Base-by-base conservation (phyloP, 257 asterid genomes). In the Echites panduratus region DNA sequence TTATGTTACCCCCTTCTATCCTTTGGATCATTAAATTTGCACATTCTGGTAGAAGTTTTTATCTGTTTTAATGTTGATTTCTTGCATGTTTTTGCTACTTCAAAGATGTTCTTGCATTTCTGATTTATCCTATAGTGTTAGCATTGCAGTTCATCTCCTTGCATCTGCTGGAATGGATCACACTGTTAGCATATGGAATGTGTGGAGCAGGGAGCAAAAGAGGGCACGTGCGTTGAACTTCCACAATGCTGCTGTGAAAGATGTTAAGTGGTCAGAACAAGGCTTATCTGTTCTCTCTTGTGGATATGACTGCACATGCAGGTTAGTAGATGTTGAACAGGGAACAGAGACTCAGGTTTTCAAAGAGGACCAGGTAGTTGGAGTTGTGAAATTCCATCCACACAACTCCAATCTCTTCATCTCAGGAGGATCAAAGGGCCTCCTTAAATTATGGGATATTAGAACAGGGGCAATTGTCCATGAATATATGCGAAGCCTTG, bases 361-460 rank as follows among this genome's bases (percentile, higher is more conserved):
- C 79, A 83, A 78, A 85, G 99, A 94, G 81, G 95, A 89, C 75
- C 98, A 94, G 79, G 80, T 89, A 32, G 90, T 94, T 49, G 93
- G 89, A 77, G 93, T 86, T 5, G 89, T 91, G 58, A 87, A 87
- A 61, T 94, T 89, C 75, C 84, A 80, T 87, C 99, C 98, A 2
- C 71, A 72, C 73, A 89, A 89, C 79, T 76, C 63, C 74, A 88
- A 87, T 71, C 90, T 94, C 61, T 94, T 89, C 67, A 72, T 87
- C 66, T 89, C 99, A n/a, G 98, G 99, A 24, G 99, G 99, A 59
- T 87, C 97, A 8, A 89, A 90, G 77, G 99, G 99, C 50, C 89
- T 68, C 61, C 84, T 94, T 52, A 94, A 86, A 70, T 74, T 94
- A 75, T 91, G 97, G 99, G 97, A 94, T 83, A 73, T 88, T 56